phyloP scores from a whole-genome alignment of 148 eudicot genomes.

The Rhododendron kiyosumense region DNA sequence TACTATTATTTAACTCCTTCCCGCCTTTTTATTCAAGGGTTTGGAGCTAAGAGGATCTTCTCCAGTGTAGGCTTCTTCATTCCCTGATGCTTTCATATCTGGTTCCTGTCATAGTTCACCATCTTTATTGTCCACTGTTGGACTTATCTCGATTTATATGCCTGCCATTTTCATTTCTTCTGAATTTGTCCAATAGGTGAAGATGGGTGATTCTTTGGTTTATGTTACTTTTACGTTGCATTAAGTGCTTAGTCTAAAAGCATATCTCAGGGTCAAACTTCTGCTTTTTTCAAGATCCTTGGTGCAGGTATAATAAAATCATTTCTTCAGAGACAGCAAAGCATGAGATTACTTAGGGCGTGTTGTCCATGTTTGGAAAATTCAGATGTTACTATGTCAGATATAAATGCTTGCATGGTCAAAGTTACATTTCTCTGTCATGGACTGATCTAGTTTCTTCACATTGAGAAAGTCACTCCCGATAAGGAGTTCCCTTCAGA shows the following conservation, averaged over 20 bases:
- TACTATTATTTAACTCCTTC: neutral
- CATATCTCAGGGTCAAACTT: neutral
- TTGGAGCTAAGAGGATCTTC: neutral
- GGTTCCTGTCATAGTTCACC: neutral
- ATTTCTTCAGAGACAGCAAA: neutral
- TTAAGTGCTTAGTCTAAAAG: neutral
- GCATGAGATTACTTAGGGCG: neutral
- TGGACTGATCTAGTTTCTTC: neutral
- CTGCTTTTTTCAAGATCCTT: neutral
- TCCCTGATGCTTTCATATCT: neutral
- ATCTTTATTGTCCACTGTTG: neutral
- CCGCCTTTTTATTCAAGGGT: neutral
- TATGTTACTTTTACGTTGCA: neutral
- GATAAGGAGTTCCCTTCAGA: neutral
- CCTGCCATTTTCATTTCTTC: neutral
- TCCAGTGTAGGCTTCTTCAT: neutral
- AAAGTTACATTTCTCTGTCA: neutral
- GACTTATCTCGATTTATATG: neutral
- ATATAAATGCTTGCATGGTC: conserved; percentile 1
- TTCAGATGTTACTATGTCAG: neutral
- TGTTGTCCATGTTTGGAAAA: neutral
- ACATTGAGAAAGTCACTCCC: neutral
- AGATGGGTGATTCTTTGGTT: neutral
- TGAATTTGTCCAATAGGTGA: neutral
- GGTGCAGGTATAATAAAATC: neutral